Percentiles rank a stretch among this genome's conserved stretches.
Evolutionary conservation across 2,329 filamentous ascomycete genomes (phyloP).

Genomic region (Claviceps humidiphila): DNA sequence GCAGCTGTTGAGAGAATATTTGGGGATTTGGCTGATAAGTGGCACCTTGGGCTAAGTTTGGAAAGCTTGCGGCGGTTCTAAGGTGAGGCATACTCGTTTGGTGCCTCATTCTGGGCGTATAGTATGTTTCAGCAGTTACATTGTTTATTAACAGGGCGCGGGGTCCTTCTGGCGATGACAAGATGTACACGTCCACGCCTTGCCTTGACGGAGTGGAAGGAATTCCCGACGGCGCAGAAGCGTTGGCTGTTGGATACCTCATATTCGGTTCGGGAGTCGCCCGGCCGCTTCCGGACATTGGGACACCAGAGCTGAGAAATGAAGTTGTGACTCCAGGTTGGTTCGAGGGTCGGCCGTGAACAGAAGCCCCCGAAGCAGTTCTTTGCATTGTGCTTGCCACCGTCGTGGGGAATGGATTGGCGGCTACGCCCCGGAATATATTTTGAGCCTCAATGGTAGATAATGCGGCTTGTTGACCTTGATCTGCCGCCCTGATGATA

Average conservation of each 20-base stretch:
- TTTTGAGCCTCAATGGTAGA: slow-evolving; percentile 32
- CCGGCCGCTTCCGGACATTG: slow-evolving; percentile 30
- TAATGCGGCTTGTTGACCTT: slow-evolving; percentile 16
- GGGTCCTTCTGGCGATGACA: slow-evolving; percentile 47
- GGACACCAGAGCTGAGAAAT: slow-evolving; percentile 19
- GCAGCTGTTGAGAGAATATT: slow-evolving; percentile 5
- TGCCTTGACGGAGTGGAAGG: slow-evolving; percentile 14
- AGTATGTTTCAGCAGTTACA: slow-evolving; percentile 34
- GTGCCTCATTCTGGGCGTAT: slow-evolving; percentile 27
- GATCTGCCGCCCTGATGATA: slow-evolving; percentile 13
- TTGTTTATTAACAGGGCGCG: slow-evolving; percentile 43
- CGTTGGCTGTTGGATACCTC: slow-evolving; percentile 19
- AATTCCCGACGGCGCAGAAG: slow-evolving; percentile 8
- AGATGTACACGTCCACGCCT: slow-evolving; percentile 42
- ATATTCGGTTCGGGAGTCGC: slow-evolving; percentile 31
- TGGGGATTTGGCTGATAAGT: neutral
- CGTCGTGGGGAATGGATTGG: slow-evolving; percentile 30
- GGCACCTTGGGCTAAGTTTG: slow-evolving; percentile 4
- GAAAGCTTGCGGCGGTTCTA: slow-evolving; percentile 9
- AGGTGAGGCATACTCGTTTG: slow-evolving; percentile 17
- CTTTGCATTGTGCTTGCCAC: slow-evolving; percentile 39
- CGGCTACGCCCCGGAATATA: slow-evolving; percentile 32
- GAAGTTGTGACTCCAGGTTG: slow-evolving; percentile 32
- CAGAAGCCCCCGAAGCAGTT: slow-evolving; percentile 33
- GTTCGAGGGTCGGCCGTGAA: slow-evolving; percentile 20